Conservation (phyloP, 2,329 filamentous ascomycete genomes). For the Ambrosiella cleistominuta region DNA sequence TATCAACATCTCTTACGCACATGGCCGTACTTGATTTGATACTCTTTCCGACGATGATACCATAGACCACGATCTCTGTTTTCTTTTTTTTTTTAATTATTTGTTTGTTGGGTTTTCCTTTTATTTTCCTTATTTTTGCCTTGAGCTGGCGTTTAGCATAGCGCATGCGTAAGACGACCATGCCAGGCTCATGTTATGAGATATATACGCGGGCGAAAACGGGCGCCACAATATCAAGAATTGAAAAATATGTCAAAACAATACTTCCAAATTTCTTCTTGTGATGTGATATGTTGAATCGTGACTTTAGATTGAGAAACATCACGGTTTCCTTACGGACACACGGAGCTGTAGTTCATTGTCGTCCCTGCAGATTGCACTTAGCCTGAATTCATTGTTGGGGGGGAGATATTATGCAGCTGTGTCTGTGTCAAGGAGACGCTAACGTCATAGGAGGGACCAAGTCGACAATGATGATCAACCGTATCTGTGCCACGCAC, state of each 20-base stretch:
- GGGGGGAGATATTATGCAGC: too few relatives aligned
- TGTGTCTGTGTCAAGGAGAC: too few relatives aligned
- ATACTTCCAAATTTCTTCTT: not conserved
- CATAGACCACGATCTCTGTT: constrained; percentile 5
- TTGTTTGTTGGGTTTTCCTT: constrained; percentile 3
- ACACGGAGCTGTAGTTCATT: too few relatives aligned
- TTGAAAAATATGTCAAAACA: not conserved
- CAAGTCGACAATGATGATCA: too few relatives aligned
- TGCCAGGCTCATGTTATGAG: not conserved
- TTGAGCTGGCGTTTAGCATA: constrained; percentile 10
- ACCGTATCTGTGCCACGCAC: too few relatives aligned
- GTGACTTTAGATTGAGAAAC: too few relatives aligned
- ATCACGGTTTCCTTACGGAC: too few relatives aligned
- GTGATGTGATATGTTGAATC: too few relatives aligned
- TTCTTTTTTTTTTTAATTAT: not conserved
- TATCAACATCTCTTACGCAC: not conserved
- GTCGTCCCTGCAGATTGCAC: too few relatives aligned
- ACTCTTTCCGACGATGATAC: constrained; percentile 5
- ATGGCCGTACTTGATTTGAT: not conserved
- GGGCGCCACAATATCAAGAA: constrained; percentile 11
- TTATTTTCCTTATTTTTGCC: not conserved
- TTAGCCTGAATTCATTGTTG: too few relatives aligned
- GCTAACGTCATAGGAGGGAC: too few relatives aligned
- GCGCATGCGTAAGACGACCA: constrained; percentile 12
- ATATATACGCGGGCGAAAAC: constrained; percentile 7